A percentile compares a stretch with the other conserved stretches of the same genome.
Conservation (phyloP, 768 basidiomycete species). For the Tulasnella calospora region DNA sequence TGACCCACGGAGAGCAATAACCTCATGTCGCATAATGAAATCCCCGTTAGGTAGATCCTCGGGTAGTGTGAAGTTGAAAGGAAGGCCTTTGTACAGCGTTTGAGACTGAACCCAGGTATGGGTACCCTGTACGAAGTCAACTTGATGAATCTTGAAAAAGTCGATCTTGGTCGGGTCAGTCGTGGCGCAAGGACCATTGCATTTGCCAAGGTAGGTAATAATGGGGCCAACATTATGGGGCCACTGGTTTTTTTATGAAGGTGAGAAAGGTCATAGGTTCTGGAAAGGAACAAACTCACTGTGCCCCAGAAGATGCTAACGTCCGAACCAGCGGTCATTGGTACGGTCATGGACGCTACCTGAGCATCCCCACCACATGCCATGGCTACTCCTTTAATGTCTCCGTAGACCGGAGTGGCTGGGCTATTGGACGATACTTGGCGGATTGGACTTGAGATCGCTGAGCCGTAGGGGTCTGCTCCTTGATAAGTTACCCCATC, state of each 20-base stretch:
- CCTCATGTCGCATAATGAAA: constrained; percentile 66
- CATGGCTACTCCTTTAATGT: constrained; percentile 50
- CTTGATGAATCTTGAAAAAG: constrained; percentile 71
- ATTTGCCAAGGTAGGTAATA: constrained; percentile 68
- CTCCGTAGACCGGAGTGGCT: constrained; percentile 39
- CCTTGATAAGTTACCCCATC: constrained; percentile 46
- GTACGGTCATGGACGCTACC: constrained; percentile 46
- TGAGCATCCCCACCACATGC: constrained; percentile 56
- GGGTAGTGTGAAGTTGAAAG: constrained; percentile 34
- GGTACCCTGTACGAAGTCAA: constrained; percentile 12
- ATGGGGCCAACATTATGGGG: constrained; percentile 49
- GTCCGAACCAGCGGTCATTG: constrained; percentile 52
- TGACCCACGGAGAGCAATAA: constrained; percentile 17
- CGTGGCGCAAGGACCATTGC: constrained; percentile 52
- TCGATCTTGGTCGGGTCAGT: constrained; percentile 54
- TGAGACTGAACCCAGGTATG: constrained; percentile 50
- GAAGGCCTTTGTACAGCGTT: constrained; percentile 16
- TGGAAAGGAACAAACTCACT: neutral
- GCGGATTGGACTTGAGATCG: constrained; percentile 37
- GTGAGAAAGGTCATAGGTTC: neutral
- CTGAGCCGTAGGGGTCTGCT: constrained; percentile 16
- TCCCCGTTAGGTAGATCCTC: constrained; percentile 59
- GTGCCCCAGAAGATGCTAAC: constrained; percentile 7
- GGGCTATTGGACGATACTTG: constrained; percentile 44
- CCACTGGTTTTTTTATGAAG: constrained; percentile 9